These are phyloP conservation scores for Apodospora peruviana DNA, from an alignment of 495 filamentous ascomycete species.

Conservation along the genomic window DNA sequence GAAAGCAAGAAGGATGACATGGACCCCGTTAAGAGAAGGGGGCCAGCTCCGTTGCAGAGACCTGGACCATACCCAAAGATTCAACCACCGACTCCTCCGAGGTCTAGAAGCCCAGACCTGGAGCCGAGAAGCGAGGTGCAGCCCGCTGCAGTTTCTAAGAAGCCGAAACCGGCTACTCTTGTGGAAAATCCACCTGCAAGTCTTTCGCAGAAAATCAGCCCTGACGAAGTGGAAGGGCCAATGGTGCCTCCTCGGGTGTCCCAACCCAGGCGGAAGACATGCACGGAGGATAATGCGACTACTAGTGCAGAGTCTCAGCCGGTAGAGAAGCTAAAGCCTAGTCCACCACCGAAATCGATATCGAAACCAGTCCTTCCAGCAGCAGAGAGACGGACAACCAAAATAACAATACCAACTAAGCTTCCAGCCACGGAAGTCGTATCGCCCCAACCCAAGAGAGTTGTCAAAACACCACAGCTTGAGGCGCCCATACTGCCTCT, in stretches of 20 bases:
- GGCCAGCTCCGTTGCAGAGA: not conserved
- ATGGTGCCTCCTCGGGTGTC: not conserved
- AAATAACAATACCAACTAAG: not conserved
- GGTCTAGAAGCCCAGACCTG: not conserved
- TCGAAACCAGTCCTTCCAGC: conserved; percentile 1
- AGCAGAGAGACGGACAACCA: conserved; percentile 5
- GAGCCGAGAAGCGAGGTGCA: not conserved
- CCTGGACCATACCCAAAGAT: not conserved
- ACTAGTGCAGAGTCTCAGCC: not conserved
- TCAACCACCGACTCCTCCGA: conserved; percentile 4
- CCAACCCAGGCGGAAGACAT: not conserved
- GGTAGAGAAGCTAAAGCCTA: not conserved
- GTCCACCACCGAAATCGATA: not conserved
- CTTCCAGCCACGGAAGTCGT: conserved; percentile 6
- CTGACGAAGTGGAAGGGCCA: not conserved
- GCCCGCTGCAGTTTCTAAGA: not conserved
- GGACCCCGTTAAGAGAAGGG: conserved; percentile 36
- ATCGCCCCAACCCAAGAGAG: conserved; percentile 15
- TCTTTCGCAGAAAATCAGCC: not conserved
- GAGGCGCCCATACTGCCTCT: conserved; percentile 12
- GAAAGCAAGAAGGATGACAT: conserved; percentile 35
- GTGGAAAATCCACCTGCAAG: not conserved
- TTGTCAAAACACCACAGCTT: conserved; percentile 13
- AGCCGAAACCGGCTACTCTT: conserved; percentile 4
- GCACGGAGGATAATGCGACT: not conserved